Evolutionary conservation across 306 rosid species (phyloP), one percentile per base, ranked within the genome.

Genomic region (Citrullus mucosospermus): DNA sequence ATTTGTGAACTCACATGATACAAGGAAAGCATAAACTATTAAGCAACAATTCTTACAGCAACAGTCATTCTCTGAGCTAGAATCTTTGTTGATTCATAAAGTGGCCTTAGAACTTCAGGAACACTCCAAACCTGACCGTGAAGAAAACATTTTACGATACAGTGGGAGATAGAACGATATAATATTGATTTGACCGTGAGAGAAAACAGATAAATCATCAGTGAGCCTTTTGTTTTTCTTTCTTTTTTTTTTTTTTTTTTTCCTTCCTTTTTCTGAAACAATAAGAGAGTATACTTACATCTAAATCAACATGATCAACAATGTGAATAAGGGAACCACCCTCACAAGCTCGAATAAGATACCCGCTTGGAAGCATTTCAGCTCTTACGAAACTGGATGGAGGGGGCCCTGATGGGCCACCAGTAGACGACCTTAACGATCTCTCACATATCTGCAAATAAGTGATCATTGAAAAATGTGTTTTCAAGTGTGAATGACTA

Each of bases 301-400:
- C 97, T 78, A 95, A 82, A 79, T 95, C 96, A 9, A 95, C 85
- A 62, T 95, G 99, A 90, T 95, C 99, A 18, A 95, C 99, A 73
- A 95, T 91, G 83, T 92, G 89, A 81, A 95, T 95, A 56, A 92
- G 93, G 61, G 99, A 92, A 78, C 98, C 97, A 5, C 97, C 98
- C 80, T 95, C 98, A 50, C 97, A 95, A 9, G 96, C 97, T 63
- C 99, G 85, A 85, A 95, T 88, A 9, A 95, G 91, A 79, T 78
- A 95, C n/a, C 99, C 99, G 62, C 99, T 95, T 0, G 99, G 97
- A 78, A 92, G 97, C 96, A 95, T 82, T 80, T 95, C 97, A 43
- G 97, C 99, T 85, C 99, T 87, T 5, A 88, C 86, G 5, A 92
- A 95, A 88, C 84, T 88, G 6, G 97, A 66, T 46, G 91, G 16